Conservation (phyloP, 2,329 filamentous ascomycete species). For the Aspergillus sp. region DNA sequence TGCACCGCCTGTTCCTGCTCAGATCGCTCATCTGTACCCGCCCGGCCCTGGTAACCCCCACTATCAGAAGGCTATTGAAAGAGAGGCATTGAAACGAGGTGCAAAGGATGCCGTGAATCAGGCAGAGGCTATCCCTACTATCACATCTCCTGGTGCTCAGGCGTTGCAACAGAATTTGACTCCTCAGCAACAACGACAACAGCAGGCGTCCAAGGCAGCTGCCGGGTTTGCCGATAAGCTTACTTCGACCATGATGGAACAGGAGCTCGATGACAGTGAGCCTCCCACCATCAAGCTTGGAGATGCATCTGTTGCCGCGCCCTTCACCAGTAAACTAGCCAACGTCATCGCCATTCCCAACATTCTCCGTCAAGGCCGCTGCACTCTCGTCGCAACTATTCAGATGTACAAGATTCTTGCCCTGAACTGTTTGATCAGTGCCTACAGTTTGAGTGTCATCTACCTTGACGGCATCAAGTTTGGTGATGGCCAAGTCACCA, state of each 20-base stretch:
- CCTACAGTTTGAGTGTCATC: conserved; percentile 93
- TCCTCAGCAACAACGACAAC: conserved; percentile 55
- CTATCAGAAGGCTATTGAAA: conserved; percentile 87
- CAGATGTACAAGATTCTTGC: conserved; percentile 99
- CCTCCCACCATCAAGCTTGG: conserved; percentile 96
- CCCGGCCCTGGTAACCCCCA: conserved; percentile 91
- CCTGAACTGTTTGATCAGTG: conserved; percentile 95
- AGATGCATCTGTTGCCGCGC: conserved; percentile 94
- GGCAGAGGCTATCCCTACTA: conserved; percentile 63
- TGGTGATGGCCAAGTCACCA: conserved; percentile 96
- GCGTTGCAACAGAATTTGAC: conserved; percentile 60
- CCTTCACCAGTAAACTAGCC: conserved; percentile 95
- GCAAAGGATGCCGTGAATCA: conserved; percentile 58
- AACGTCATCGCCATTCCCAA: conserved; percentile 98
- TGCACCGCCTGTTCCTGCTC: conserved; percentile 82
- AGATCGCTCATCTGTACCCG: conserved; percentile 93
- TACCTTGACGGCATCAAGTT: conserved; percentile 99
- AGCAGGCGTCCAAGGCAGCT: conserved; percentile 70
- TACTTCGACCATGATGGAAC: conserved; percentile 85
- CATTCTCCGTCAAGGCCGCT: conserved; percentile 96
- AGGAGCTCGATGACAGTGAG: conserved; percentile 83
- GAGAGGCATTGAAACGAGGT: conserved; percentile 80
- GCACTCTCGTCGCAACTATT: conserved; percentile 95
- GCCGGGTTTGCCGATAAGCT: conserved; percentile 83
- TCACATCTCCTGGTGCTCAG: conserved; percentile 70